Conservation (phyloP, 2,329 filamentous ascomycete species). For the Alternaria sp. region DNA sequence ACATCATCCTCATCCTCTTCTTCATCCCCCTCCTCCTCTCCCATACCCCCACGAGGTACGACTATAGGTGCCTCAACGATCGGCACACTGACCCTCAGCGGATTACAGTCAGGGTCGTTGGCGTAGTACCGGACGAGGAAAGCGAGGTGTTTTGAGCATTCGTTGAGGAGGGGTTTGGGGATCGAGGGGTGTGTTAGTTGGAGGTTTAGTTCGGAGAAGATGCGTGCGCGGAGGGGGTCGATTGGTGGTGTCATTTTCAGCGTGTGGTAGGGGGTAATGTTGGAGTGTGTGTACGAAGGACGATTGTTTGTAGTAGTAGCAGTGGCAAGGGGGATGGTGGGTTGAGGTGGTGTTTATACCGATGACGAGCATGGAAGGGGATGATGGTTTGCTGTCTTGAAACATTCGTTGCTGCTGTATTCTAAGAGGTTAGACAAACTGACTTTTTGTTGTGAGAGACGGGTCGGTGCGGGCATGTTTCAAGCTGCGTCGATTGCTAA, state of each 20-base stretch:
- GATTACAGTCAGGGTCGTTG: not conserved
- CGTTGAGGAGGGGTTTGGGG: not conserved
- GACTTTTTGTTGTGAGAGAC: not conserved
- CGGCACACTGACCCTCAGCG: not conserved
- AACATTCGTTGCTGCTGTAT: rapidly evolving
- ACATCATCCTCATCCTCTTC: not conserved
- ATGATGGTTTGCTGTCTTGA: not conserved
- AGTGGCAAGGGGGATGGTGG: not conserved
- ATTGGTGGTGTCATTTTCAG: not conserved
- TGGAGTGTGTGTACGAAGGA: no score
- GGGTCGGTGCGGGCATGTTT: not conserved
- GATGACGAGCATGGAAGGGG: not conserved
- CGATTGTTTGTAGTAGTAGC: no score
- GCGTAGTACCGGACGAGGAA: not conserved
- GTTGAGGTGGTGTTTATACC: not conserved
- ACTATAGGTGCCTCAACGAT: not conserved
- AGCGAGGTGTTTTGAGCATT: not conserved
- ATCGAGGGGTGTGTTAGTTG: not conserved
- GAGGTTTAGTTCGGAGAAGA: constrained; percentile 2
- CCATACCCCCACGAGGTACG: not conserved
- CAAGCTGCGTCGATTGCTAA: not conserved
- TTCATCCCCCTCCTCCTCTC: not conserved
- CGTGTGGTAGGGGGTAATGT: no score
- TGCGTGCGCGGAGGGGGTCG: constrained; percentile 2
- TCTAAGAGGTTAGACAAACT: not conserved